Evolutionary conservation across 1,284 basidiomycete genomes (phyloP), one percentile per base, ranked within the genome.

Genomic region (Melampsora allii-populina): DNA sequence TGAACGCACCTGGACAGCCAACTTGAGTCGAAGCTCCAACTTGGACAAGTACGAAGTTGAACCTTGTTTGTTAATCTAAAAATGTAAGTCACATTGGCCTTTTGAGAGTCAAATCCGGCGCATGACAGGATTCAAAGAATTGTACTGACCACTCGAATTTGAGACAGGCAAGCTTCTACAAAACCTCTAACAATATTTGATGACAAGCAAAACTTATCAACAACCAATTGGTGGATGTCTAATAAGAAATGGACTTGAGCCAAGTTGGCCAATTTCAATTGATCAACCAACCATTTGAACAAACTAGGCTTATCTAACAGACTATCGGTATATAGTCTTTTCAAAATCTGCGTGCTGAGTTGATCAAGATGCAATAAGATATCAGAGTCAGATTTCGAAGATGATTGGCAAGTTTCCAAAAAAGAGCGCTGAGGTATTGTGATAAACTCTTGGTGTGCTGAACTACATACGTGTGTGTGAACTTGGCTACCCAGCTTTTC

Each of bases 241-340:
- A 74, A 63, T 31, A 94, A 83, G 79, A 96, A 94, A 0, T 89
- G 89, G 5, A 90, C 85, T 82, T 96, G 93, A 1, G 91, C 91
- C 21, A 92, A 85, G 81, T 94, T 93, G 77, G 89, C 89, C 0
- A 84, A 84, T 6, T 83, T 81, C 83, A 94, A 86, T 78, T 90
- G 89, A 68, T 91, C 88, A 14, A 92, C 87, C 60, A 95, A 83
- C 93, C 94, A 98, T 6, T 85, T 84, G 10, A 92, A 85, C 79
- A 95, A 89, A 0, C 89, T 87, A 24, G 87, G 85, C 65, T 88
- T 87, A 77, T 96, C 93, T 27, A 98, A 86, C 10, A 98, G 85
- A 17, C 88, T 87, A 78, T 92, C 89, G 0, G 86, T 84, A 80
- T 91, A 91, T 79, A 96, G 90, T 5, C 88, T 86, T 48, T 74